These are phyloP conservation scores for Irpex rosettiformis DNA, from an alignment of 1,284 basidiomycete species.

Conservation along the genomic window DNA sequence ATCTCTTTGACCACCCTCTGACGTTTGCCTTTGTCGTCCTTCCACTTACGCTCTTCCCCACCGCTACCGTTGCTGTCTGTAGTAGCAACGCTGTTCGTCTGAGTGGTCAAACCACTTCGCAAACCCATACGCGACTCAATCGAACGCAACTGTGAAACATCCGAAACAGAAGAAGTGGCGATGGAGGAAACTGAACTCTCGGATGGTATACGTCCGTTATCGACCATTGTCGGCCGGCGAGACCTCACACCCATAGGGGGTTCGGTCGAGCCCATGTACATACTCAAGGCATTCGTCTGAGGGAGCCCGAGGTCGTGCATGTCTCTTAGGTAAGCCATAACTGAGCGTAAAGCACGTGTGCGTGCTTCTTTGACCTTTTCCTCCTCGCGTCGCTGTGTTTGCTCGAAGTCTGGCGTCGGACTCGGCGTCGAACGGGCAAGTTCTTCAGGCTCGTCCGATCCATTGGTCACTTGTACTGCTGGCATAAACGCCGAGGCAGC, in stretches of 20 bases:
- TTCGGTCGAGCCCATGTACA: constrained; percentile 50
- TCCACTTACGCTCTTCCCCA: constrained; percentile 77
- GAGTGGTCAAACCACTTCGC: constrained; percentile 55
- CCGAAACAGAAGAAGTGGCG: constrained; percentile 24
- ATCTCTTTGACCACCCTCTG: constrained; percentile 82
- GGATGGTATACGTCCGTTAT: constrained; percentile 50
- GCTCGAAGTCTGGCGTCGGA: constrained; percentile 42
- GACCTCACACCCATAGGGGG: constrained; percentile 40
- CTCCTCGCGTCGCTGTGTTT: constrained; percentile 59
- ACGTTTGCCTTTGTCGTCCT: constrained; percentile 83
- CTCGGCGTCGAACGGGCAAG: constrained; percentile 35
- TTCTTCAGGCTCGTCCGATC: constrained; percentile 37
- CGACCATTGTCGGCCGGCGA: constrained; percentile 61
- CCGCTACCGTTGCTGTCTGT: constrained; percentile 65
- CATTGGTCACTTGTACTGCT: constrained; percentile 44
- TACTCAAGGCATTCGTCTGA: constrained; percentile 48
- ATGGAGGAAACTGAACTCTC: constrained; percentile 27
- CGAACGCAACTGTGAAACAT: constrained; percentile 55
- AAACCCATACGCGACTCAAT: constrained; percentile 54
- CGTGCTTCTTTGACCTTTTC: constrained; percentile 69
- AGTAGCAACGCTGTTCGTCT: constrained; percentile 70
- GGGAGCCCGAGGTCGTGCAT: constrained; percentile 83
- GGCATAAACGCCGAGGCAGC: constrained; percentile 61
- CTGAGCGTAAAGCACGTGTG: constrained; percentile 75
- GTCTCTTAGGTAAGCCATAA: constrained; percentile 94